phyloP scores from a whole-genome alignment of 768 basidiomycete genomes.

The Tylopilus vinaceipallidus region DNA sequence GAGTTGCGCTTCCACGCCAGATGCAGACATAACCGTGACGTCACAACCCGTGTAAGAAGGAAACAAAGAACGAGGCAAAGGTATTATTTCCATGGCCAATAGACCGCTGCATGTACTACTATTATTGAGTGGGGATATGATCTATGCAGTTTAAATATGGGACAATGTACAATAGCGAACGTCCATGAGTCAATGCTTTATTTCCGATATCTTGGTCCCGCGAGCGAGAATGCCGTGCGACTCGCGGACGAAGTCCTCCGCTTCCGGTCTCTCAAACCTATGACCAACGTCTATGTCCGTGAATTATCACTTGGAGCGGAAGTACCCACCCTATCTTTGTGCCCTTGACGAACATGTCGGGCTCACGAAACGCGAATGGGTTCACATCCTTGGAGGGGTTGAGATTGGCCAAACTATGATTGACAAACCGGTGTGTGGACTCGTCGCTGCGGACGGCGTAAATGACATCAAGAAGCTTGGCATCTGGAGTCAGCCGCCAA shows the following conservation, averaged over 20 bases:
- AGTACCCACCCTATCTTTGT: constrained; percentile 62
- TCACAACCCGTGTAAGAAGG: constrained; percentile 15
- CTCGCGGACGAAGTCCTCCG: constrained; percentile 61
- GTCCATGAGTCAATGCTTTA: constrained; percentile 24
- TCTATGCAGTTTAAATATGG: constrained; percentile 11
- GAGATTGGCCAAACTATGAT: constrained; percentile 92
- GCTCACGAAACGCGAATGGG: constrained; percentile 86
- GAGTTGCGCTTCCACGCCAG: background rate
- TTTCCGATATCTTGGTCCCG: constrained; percentile 20
- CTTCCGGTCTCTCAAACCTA: constrained; percentile 68
- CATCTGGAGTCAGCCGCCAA: constrained; percentile 75
- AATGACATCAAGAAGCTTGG: constrained; percentile 83
- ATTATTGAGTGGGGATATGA: constrained; percentile 23
- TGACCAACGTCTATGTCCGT: constrained; percentile 18
- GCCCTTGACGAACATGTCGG: constrained; percentile 84
- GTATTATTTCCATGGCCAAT: constrained; percentile 1
- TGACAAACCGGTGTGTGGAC: constrained; percentile 90
- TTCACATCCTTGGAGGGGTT: constrained; percentile 76
- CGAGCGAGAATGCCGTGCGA: constrained; percentile 54
- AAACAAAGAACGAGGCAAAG: background rate
- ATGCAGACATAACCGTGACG: constrained; percentile 21
- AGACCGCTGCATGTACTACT: background rate
- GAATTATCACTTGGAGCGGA: background rate
- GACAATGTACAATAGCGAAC: constrained; percentile 3
- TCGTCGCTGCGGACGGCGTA: constrained; percentile 94